These are phyloP conservation scores for Hymenoscyphus infarciens DNA, from an alignment of 2,329 filamentous ascomycete genomes.

Conservation along the genomic window DNA sequence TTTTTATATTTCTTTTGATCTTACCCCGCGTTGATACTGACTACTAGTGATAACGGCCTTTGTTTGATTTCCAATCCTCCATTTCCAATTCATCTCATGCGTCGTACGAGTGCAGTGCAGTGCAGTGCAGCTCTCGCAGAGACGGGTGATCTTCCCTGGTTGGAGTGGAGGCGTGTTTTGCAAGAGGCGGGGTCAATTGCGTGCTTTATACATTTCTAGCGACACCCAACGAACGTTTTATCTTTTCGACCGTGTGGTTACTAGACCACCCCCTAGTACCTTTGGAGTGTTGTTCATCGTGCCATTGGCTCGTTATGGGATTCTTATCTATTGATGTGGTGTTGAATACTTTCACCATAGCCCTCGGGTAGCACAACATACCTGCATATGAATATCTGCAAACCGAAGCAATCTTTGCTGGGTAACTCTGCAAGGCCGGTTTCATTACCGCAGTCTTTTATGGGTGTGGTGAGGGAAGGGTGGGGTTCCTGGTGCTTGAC, in stretches of 20 bases:
- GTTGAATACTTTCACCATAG: conserved; percentile 7
- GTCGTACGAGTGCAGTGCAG: conserved; percentile 8
- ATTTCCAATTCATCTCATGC: conserved; percentile 2
- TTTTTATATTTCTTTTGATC: conserved; percentile 7
- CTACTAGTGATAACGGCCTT: not conserved
- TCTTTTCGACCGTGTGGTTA: not conserved
- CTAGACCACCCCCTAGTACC: not conserved
- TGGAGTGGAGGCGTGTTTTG: conserved; percentile 3
- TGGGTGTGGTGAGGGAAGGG: too few relatives aligned
- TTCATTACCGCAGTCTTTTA: not conserved
- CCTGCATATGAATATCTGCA: conserved; percentile 2
- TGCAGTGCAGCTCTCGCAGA: conserved; percentile 8
- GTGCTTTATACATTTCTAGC: conserved; percentile 13
- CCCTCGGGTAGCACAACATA: conserved; percentile 13
- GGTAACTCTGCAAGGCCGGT: not conserved
- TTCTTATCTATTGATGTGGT: conserved; percentile 8
- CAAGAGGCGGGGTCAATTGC: conserved; percentile 26
- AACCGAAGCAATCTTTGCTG: not conserved
- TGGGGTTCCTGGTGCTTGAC: too few relatives aligned
- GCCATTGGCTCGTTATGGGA: not conserved
- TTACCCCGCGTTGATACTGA: not conserved
- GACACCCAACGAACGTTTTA: conserved; percentile 8
- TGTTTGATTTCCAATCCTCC: conserved; percentile 21
- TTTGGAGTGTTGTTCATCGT: not conserved
- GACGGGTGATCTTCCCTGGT: conserved; percentile 1